Base-by-base conservation (phyloP, 345 rosid genomes). In the Populus ilicifolia region DNA sequence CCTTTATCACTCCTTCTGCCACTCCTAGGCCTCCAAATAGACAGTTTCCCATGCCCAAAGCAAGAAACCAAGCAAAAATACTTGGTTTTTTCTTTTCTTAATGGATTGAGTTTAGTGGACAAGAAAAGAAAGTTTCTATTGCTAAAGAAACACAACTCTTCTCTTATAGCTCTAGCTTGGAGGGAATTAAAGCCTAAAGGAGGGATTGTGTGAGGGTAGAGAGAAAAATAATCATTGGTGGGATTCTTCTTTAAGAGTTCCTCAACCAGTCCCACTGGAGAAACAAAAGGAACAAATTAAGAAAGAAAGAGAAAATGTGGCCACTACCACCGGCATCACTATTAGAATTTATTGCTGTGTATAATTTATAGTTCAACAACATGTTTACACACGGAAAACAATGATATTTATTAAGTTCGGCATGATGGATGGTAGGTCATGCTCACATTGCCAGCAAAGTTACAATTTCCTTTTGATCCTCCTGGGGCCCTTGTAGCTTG, bases 31-130 rank as follows among this genome's bases (percentile, higher is more conserved):
- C 97, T 82, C 95, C 97, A 63, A 93, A 85, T 61, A 94, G 75
- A 83, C 98, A 93, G 80, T 93, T 93, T 14, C 97, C 95, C 98
- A 94, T 91, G 14, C 46, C 30, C 56, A n/a, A 23, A 59, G 25
- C 25, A 10, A 23, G 29, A 59, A 59, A 12, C 23, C 29, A 9
- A 23, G 64, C 23, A 54, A 21, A 20, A 54, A 23, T 5, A 56
- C 10, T 11, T 11, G 10, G 64, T 33, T 16, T 27, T 29, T 2
- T 54, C 8, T 10, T 64, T 29, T 29, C 38, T 30, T 25, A 0
- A 56, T 21, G 62, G 62, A 21, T 56, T 54, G 8, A 3, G 62
- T 64, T 64, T 25, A 16, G 29, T 14, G 44, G 3, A 13, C 52
- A 30, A 33, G 39, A 39, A 64, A 46, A 41, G 11, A 20, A 44